Evolutionary conservation across 2,329 filamentous ascomycete species (phyloP).

Genomic region (Colletotrichum navitas): DNA sequence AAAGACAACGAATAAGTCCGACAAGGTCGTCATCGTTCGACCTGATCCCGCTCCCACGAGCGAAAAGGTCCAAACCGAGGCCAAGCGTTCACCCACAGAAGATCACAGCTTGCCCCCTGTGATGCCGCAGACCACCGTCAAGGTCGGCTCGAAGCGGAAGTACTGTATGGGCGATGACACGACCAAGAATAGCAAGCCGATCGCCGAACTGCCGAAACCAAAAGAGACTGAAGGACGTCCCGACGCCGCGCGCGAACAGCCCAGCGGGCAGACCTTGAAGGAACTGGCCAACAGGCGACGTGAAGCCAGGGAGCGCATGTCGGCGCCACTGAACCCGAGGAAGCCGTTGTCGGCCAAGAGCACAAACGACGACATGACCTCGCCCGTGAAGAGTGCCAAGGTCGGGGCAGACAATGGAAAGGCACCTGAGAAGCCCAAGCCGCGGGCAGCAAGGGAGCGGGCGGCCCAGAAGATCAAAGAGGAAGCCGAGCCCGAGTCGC

Average conservation of each 20-base stretch:
- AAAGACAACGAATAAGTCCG: slow-evolving; percentile 17
- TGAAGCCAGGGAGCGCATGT: slow-evolving; percentile 53
- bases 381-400: slow-evolving; percentile 66
- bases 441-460: slow-evolving; percentile 44
- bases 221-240: slow-evolving; percentile 47
- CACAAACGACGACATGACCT: slow-evolving; percentile 70
- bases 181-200: slow-evolving; percentile 42
- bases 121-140: slow-evolving; percentile 47
- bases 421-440: slow-evolving; percentile 48
- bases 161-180: slow-evolving; percentile 67
- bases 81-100: slow-evolving; percentile 9
- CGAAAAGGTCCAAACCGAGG: slow-evolving; percentile 22
- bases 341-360: slow-evolving; percentile 69
- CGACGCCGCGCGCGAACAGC: slow-evolving; percentile 45
- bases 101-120: slow-evolving; percentile 16
- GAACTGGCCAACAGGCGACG: slow-evolving; percentile 58
- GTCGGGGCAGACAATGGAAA: slow-evolving; percentile 44
- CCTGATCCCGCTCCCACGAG: slow-evolving; percentile 21
- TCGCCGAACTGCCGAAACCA: slow-evolving; percentile 46
- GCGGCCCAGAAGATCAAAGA: slow-evolving; percentile 50
- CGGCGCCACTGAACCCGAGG: slow-evolving; percentile 51
- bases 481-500: slow-evolving; percentile 21
- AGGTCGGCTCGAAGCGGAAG: slow-evolving; percentile 70
- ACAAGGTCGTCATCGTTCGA: slow-evolving; percentile 29
- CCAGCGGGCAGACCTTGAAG: slow-evolving; percentile 60